These are phyloP conservation scores for Vickermania ingenoplastis DNA, from an alignment of 208 protist genomes.

Conservation along the genomic window DNA sequence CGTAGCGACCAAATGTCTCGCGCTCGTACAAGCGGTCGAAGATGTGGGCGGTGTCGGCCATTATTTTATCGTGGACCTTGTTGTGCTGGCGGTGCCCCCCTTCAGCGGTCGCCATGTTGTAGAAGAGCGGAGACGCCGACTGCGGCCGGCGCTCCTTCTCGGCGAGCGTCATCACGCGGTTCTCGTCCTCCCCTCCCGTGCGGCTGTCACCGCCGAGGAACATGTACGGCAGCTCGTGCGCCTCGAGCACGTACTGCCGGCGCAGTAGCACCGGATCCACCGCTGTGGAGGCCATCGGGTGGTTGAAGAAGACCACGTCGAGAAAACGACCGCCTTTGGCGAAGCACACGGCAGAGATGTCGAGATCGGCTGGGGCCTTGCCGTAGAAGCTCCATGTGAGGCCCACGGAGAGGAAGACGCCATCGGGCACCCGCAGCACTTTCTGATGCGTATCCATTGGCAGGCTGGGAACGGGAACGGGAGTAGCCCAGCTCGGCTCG, in stretches of 20 bases:
- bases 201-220: slow-evolving; percentile 74
- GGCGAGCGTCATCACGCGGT: slow-evolving; percentile 43
- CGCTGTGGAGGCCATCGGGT: slow-evolving; percentile 45
- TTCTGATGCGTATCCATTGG: slow-evolving; percentile 67
- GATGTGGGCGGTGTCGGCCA: slow-evolving; percentile 16
- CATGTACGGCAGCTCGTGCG: slow-evolving; percentile 65
- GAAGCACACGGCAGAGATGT: slow-evolving; percentile 76
- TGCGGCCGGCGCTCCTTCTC: slow-evolving; percentile 18
- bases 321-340: slow-evolving; percentile 60
- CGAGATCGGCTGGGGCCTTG: slow-evolving; percentile 59
- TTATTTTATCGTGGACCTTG: neutral
- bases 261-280: slow-evolving; percentile 43
- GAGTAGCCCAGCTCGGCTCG: neutral
- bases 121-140: neutral
- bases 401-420: slow-evolving; percentile 53
- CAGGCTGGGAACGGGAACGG: slow-evolving; percentile 14
- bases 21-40: slow-evolving; percentile 69
- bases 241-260: slow-evolving; percentile 24
- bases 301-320: slow-evolving; percentile 80
- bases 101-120: slow-evolving; percentile 6
- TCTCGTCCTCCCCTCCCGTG: slow-evolving; percentile 74
- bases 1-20: slow-evolving; percentile 31
- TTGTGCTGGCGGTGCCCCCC: slow-evolving; percentile 9
- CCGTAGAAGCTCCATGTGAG: slow-evolving; percentile 76
- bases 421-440: slow-evolving; percentile 65